Conservation (phyloP, 1,284 basidiomycete genomes). For the Trichosporon sp. region DNA sequence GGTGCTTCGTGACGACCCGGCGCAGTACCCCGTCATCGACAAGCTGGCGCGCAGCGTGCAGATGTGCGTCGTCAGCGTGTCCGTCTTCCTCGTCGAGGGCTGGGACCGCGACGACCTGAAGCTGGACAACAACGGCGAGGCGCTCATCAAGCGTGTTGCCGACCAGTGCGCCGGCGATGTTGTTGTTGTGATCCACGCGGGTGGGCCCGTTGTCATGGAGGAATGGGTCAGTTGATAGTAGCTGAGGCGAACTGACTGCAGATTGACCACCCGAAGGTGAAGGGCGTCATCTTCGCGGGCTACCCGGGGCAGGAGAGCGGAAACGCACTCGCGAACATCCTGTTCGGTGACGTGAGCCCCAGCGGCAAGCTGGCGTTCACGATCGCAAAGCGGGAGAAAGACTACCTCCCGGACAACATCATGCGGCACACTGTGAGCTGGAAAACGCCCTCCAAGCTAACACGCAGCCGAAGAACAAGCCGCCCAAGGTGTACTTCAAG, state of each 20-base stretch:
- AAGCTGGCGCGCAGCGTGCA: constrained; percentile 42
- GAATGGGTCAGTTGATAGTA: constrained; percentile 30
- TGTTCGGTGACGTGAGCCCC: constrained; percentile 74
- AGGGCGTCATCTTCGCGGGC: constrained; percentile 71
- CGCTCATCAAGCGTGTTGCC: constrained; percentile 62
- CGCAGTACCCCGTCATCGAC: constrained; percentile 30
- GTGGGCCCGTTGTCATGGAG: constrained; percentile 47
- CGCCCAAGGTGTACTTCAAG: constrained; percentile 33
- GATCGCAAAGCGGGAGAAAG: constrained; percentile 45
- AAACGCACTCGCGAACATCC: constrained; percentile 70
- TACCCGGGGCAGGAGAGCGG: constrained; percentile 61
- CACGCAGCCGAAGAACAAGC: constrained; percentile 8
- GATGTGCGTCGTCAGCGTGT: constrained; percentile 51
- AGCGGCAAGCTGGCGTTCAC: constrained; percentile 59
- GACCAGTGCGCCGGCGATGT: constrained; percentile 65
- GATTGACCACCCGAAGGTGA: constrained; percentile 53
- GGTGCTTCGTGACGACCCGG: constrained; percentile 37
- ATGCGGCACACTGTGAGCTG: constrained; percentile 33
- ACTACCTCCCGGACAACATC: constrained; percentile 50
- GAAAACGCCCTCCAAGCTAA: constrained; percentile 20
- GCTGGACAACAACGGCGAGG: constrained; percentile 54
- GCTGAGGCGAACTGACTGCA: constrained; percentile 32
- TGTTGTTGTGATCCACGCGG: constrained; percentile 70
- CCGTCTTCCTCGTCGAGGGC: constrained; percentile 47
- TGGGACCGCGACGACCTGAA: constrained; percentile 47